These are phyloP conservation scores for Pilasporangium apinafurcum DNA, from an alignment of 352 stramenopile species.

Conservation along the genomic window DNA sequence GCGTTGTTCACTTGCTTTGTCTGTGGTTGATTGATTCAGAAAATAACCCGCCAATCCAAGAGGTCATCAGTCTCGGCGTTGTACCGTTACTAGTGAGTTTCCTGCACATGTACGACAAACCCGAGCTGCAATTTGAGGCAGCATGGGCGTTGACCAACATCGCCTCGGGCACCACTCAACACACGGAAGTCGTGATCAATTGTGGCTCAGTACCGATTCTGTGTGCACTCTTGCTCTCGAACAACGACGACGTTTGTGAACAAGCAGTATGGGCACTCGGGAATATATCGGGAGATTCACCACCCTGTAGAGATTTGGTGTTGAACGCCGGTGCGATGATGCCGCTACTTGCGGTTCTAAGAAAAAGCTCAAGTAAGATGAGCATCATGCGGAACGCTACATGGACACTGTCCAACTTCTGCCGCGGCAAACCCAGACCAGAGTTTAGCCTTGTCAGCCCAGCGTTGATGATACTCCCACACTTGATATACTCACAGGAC, in stretches of 20 bases:
- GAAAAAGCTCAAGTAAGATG: constrained; percentile 41
- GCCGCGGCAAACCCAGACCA: constrained; percentile 82
- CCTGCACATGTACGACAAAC: constrained; percentile 90
- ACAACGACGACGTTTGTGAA: constrained; percentile 97
- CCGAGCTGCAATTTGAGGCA: constrained; percentile 97
- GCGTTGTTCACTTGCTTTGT: not conserved
- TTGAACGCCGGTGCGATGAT: constrained; percentile 90
- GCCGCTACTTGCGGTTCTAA: constrained; percentile 63
- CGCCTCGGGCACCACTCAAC: constrained; percentile 95
- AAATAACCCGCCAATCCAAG: constrained; percentile 97
- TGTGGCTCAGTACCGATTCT: constrained; percentile 97
- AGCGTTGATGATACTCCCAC: constrained; percentile 90
- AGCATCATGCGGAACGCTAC: constrained; percentile 97
- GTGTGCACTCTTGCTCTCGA: constrained; percentile 92
- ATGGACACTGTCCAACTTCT: constrained; percentile 99
- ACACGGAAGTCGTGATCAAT: constrained; percentile 98
- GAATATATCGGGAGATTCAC: constrained; percentile 99
- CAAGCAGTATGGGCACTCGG: constrained; percentile 97
- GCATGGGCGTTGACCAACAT: constrained; percentile 99
- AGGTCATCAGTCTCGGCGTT: constrained; percentile 97
- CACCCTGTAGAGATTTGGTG: constrained; percentile 95
- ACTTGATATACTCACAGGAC: constrained; percentile 95
- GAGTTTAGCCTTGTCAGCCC: constrained; percentile 84
- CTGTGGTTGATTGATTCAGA: constrained; percentile 45
- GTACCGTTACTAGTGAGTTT: constrained; percentile 98